These are phyloP conservation scores for Leccinum pallidistipes DNA, from an alignment of 1,284 basidiomycete species.

Conservation along the genomic window DNA sequence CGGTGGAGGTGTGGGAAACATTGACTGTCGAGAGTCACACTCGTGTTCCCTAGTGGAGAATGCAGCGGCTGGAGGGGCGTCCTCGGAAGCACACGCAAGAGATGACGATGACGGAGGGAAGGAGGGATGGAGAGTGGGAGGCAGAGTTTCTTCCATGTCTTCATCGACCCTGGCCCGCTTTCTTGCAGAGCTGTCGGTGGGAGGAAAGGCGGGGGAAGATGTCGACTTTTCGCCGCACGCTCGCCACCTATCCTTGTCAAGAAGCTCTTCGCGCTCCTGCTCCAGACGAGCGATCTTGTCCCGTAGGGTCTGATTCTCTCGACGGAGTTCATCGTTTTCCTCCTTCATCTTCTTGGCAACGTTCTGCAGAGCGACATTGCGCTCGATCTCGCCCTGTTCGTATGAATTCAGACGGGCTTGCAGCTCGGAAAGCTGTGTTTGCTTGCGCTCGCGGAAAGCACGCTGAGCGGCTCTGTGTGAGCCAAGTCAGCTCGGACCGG, in stretches of 20 bases:
- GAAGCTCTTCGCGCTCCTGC: conserved; percentile 38
- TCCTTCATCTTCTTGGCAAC: conserved; percentile 87
- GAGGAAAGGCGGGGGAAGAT: conserved; percentile 30
- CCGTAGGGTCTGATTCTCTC: conserved; percentile 61
- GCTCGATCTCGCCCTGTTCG: conserved; percentile 88
- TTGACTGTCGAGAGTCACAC: conserved; percentile 11
- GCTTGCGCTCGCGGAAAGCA: conserved; percentile 88
- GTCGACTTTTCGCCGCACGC: conserved; percentile 49
- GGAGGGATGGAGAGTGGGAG: conserved; percentile 29
- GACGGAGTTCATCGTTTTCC: conserved; percentile 75
- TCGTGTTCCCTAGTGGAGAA: conserved; percentile 13
- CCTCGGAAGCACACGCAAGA: conserved; percentile 18
- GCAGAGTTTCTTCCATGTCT: conserved; percentile 32
- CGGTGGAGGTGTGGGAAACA: conserved; percentile 26
- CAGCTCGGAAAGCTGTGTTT: conserved; percentile 87
- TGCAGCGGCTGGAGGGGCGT: neutral
- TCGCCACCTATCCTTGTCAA: conserved; percentile 52
- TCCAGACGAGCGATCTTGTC: conserved; percentile 59
- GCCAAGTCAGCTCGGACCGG: conserved; percentile 8
- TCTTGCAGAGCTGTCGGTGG: conserved; percentile 19
- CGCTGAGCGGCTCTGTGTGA: conserved; percentile 78
- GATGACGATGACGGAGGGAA: conserved; percentile 24
- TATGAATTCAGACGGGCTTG: conserved; percentile 86
- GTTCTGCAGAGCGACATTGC: conserved; percentile 83
- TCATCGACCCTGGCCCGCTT: conserved; percentile 46